Percentiles rank a stretch among this genome's conserved stretches.
These are phyloP conservation scores for Cyberlindnera suaveolens DNA, from an alignment of 805 yeast genomes.

Conservation along the genomic window DNA sequence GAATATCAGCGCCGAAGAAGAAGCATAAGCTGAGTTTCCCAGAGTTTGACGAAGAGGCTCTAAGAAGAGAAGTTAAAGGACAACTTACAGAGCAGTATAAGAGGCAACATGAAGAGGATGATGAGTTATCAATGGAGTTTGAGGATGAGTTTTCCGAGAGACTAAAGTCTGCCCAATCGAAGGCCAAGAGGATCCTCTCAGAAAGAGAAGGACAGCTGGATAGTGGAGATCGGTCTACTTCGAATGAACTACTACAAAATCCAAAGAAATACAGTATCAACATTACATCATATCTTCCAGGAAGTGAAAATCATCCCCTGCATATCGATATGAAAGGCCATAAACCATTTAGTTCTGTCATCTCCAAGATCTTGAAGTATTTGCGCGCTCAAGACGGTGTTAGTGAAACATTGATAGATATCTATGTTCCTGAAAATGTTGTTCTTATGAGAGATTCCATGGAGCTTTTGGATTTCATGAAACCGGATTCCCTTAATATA, in stretches of 20 bases:
- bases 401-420: not conserved
- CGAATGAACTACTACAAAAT: not conserved
- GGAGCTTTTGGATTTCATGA: constrained; percentile 19
- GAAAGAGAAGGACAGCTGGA: not conserved
- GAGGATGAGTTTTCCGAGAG: constrained; percentile 2
- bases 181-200: constrained; percentile 2
- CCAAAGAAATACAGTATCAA: constrained; percentile 9
- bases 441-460: constrained; percentile 19
- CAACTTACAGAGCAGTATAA: not conserved
- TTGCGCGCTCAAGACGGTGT: constrained; percentile 2
- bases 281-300: constrained; percentile 18
- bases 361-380: constrained; percentile 10
- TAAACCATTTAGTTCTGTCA: constrained; percentile 13
- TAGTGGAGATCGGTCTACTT: not conserved
- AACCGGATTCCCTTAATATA: constrained; percentile 16
- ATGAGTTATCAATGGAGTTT: constrained; percentile 5
- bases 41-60: constrained; percentile 13
- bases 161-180: not conserved
- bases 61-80: not conserved
- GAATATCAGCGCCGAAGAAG: not conserved
- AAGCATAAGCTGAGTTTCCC: constrained; percentile 5
- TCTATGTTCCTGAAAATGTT: constrained; percentile 12
- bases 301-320: constrained; percentile 6
- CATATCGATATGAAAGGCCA: constrained; percentile 14
- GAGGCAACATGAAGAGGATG: not conserved